Evolutionary conservation across 2,329 filamentous ascomycete genomes (phyloP), one percentile per base, ranked within the genome.

Genomic region (Teratosphaeria pseudoeucalypti): DNA sequence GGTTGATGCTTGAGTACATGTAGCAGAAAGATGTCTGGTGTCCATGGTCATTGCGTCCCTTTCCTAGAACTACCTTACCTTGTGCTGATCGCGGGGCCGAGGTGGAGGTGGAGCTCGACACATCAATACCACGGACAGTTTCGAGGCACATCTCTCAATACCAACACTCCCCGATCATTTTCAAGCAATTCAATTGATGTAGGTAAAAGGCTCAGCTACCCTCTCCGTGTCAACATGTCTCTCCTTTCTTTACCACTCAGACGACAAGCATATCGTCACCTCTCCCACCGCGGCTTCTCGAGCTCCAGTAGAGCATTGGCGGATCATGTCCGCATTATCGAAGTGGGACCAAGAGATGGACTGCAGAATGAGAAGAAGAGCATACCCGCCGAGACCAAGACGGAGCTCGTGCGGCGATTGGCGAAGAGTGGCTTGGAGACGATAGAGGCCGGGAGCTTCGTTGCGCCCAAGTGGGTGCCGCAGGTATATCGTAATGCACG

Each of bases 401-500:
- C 92, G 58, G 84, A 91, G 65, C 75, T 95, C 57, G 88, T 95
- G 47, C 81, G 86, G 65, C 78, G 83, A 61, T 76, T 95, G 62
- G 83, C 85, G 37, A 76, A 77, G 63, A 87, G 88, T 0, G 90
- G 90, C 0, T 72, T 94, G 52, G 76, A 77, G 6, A 85, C 85
- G 2, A 92, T 95, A 62, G 90, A 95, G 73, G 85, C 88, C 19
- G 90, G 89, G 0, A 89, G 88, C 1, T 90, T 95, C 69, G 90
- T 95, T 10, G 83, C 87, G 54, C 88, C 90, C 1, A 90, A 89
- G 82, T 92, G 88, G 83, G 86, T 92, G 56, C 90, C 90, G 3
- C 90, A 94, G 79, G 84, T 90, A 54, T 71, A 52, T 5, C 1
- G 3, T 23, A 6, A 37, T 12, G 12, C 54, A 16, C n/a, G 12